Conservation (phyloP, 805 yeast genomes). For the Barnettozyma pratensis region DNA sequence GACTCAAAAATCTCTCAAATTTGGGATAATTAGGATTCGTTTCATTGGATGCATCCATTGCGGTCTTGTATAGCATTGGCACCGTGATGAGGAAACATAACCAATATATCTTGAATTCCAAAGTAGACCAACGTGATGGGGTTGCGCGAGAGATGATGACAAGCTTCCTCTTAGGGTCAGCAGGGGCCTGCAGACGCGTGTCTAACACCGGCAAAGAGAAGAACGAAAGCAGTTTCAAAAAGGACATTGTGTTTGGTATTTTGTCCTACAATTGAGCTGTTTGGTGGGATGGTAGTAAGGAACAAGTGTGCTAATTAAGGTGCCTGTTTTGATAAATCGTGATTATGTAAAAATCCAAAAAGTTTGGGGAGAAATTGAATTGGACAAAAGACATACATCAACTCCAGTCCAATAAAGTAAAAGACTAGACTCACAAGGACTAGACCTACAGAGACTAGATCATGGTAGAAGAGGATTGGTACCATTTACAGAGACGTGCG, state of each 20-base stretch:
- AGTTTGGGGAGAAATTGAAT: not conserved
- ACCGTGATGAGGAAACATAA: conserved; percentile 61
- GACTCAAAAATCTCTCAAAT: conserved; percentile 54
- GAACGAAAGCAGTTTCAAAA: conserved; percentile 14
- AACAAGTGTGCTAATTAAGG: not conserved
- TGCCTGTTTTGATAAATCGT: no score
- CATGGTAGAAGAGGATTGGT: conserved; percentile 9
- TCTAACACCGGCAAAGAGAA: conserved; percentile 39
- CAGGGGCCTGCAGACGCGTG: conserved; percentile 33
- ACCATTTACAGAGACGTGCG: conserved; percentile 52
- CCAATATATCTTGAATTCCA: conserved; percentile 69
- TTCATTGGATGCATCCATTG: conserved; percentile 73
- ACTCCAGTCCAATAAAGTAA: no score
- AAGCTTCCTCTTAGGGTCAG: conserved; percentile 25
- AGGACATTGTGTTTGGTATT: not conserved
- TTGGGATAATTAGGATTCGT: conserved; percentile 66
- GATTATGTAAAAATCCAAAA: no score
- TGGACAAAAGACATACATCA: not conserved
- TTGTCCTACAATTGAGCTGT: not conserved
- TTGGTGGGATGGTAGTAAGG: not conserved
- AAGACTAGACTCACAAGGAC: not conserved
- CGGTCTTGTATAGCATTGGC: conserved; percentile 79
- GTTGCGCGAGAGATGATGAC: conserved; percentile 11
- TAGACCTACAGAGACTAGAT: not conserved
- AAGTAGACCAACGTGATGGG: conserved; percentile 63